Evolutionary conservation across 805 yeast species (phyloP).

Genomic region (Starmerella cellae): DNA sequence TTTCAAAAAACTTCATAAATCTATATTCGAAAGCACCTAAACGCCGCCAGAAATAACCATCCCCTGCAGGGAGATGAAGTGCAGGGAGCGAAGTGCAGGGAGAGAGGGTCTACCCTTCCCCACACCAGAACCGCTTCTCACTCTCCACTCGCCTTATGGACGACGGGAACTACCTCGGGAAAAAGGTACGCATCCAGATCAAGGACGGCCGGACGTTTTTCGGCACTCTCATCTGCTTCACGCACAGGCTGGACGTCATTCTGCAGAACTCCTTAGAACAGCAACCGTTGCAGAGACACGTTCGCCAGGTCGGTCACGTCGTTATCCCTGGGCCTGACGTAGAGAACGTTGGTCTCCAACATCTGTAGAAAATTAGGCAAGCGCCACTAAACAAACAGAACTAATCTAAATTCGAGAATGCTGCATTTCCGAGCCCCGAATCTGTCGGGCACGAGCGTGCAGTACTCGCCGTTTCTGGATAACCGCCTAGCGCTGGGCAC

Average conservation of each 20-base stretch:
- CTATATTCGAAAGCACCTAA: too few species aligned
- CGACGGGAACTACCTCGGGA: conserved; percentile 17
- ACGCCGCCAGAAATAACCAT: too few species aligned
- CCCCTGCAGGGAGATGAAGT: too few species aligned
- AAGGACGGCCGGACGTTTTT: conserved; percentile 26
- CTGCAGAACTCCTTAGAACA: conserved; percentile 25
- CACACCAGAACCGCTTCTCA: not conserved
- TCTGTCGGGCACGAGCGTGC: conserved; percentile 73
- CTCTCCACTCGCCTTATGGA: not conserved
- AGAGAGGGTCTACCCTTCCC: too few species aligned
- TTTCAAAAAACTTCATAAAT: too few species aligned
- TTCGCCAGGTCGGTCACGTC: conserved; percentile 27
- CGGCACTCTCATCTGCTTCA: conserved; percentile 26
- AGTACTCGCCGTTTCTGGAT: conserved; percentile 85
- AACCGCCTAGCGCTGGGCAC: conserved; percentile 81
- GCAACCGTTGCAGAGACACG: conserved; percentile 17
- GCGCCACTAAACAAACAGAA: not conserved
- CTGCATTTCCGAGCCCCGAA: conserved; percentile 61
- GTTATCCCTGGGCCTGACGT: conserved; percentile 26
- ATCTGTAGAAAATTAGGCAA: conserved; percentile 5
- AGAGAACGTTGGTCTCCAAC: conserved; percentile 19
- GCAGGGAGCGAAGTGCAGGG: too few species aligned
- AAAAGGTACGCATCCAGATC: conserved; percentile 22
- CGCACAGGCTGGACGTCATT: conserved; percentile 25
- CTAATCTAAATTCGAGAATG: conserved; percentile 38